These are phyloP conservation scores for Macrotyloma uniflorum DNA, from an alignment of 306 rosid species.

Conservation along the genomic window DNA sequence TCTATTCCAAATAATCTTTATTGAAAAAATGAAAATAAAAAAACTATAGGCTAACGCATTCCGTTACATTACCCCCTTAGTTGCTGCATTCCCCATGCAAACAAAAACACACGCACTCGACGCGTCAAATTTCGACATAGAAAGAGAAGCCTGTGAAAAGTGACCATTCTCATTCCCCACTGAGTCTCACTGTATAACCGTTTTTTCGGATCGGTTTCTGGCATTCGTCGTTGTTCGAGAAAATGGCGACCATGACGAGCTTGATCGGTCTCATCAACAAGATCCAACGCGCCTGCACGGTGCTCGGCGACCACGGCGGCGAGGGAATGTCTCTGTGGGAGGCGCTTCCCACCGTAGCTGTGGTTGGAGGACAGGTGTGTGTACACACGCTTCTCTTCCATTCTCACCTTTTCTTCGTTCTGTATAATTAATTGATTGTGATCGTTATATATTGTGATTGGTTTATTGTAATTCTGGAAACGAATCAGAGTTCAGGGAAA, in stretches of 20 bases:
- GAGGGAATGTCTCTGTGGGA: conserved; percentile 91
- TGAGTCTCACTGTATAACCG: not conserved
- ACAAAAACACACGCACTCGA: not conserved
- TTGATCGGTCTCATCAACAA: conserved; percentile 83
- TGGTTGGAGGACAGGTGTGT: conserved; percentile 82
- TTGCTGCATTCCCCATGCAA: not conserved
- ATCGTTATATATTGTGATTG: not conserved
- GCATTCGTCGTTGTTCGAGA: not conserved
- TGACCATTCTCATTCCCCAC: not conserved
- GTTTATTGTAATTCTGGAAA: not conserved
- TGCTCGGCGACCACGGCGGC: conserved; percentile 82
- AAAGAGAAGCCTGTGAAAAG: not conserved
- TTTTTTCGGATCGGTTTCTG: not conserved
- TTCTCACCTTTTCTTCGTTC: not conserved
- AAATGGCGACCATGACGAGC: conserved; percentile 90
- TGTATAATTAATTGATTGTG: not conserved
- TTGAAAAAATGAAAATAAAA: not conserved
- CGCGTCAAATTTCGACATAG: not conserved
- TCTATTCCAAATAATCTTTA: not conserved
- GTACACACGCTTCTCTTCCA: not conserved
- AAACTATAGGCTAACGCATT: not conserved
- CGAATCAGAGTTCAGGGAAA: conserved; percentile 54
- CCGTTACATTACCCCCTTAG: not conserved
- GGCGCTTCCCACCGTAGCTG: conserved; percentile 89
- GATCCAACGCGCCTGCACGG: conserved; percentile 88